phyloP scores from a whole-genome alignment of 2,329 filamentous ascomycete species.

The Claviceps arundinis region DNA sequence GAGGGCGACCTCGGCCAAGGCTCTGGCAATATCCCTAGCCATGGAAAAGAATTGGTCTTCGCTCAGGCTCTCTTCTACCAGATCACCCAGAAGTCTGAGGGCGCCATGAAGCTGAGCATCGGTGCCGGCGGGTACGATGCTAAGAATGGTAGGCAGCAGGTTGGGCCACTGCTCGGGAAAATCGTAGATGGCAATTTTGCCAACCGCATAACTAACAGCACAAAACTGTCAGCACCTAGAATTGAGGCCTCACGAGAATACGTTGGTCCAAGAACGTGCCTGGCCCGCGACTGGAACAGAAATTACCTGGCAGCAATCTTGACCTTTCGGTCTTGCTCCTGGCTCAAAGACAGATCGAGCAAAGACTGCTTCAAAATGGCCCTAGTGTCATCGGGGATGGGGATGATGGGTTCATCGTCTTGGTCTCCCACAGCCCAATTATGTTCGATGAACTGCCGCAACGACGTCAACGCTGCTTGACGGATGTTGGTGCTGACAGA shows the following conservation, averaged over 20 bases:
- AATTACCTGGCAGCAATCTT: conserved; percentile 71
- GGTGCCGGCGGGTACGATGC: conserved; percentile 59
- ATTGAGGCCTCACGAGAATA: background rate
- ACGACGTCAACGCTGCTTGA: conserved; percentile 66
- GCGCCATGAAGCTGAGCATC: conserved; percentile 80
- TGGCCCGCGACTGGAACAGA: background rate
- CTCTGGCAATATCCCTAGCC: conserved; percentile 71
- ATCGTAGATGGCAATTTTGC: conserved; percentile 86
- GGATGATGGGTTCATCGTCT: conserved; percentile 47
- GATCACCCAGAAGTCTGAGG: conserved; percentile 72
- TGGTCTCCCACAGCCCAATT: conserved; percentile 72
- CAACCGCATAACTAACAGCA: conserved; percentile 51
- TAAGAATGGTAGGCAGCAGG: conserved; percentile 68
- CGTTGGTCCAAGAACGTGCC: background rate
- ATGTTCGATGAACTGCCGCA: conserved; percentile 71
- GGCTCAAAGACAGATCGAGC: conserved; percentile 62
- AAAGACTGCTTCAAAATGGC: conserved; percentile 58
- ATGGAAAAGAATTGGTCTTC: conserved; percentile 92
- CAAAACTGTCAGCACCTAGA: background rate
- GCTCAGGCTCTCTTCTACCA: conserved; percentile 86
- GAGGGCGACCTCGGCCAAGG: conserved; percentile 69
- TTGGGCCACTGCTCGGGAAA: conserved; percentile 94
- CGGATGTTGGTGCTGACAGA: conserved; percentile 62
- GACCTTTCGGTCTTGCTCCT: conserved; percentile 69
- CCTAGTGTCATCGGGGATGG: conserved; percentile 62